phyloP scores from a whole-genome alignment of 352 stramenopile genomes.

The Phytophthora citrophthora region DNA sequence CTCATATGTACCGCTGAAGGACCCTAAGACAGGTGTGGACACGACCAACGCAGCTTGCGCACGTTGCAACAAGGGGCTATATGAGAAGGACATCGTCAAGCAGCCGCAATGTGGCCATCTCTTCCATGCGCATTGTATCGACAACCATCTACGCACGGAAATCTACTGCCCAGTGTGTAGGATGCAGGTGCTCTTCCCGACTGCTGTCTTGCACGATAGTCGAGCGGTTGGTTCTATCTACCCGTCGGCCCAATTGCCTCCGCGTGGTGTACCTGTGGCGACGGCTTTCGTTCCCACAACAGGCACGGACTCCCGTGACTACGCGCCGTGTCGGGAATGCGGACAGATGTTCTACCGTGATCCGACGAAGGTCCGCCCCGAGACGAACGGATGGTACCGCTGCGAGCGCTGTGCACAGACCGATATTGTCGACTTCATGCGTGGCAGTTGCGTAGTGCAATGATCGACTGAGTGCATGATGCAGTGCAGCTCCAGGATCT shows the following conservation, averaged over 20 bases:
- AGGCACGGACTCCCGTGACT: slow-evolving; percentile 44
- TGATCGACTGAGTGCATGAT: slow-evolving; percentile 19
- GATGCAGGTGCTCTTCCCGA: slow-evolving; percentile 65
- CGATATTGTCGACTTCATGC: slow-evolving; percentile 59
- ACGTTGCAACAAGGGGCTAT: slow-evolving; percentile 44
- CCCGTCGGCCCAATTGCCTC: slow-evolving; percentile 21
- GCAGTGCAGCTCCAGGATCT: background rate
- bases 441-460: slow-evolving; percentile 62
- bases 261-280: slow-evolving; percentile 26
- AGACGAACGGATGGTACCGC: slow-evolving; percentile 76
- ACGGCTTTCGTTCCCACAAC: slow-evolving; percentile 39
- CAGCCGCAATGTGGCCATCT: slow-evolving; percentile 61
- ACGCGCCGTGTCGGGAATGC: slow-evolving; percentile 67
- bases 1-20: slow-evolving; percentile 23
- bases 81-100: slow-evolving; percentile 53
- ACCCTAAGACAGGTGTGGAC: slow-evolving; percentile 20
- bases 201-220: slow-evolving; percentile 24
- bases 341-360: slow-evolving; percentile 72
- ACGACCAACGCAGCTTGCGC: slow-evolving; percentile 42
- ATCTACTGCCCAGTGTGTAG: slow-evolving; percentile 65
- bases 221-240: slow-evolving; percentile 20
- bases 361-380: slow-evolving; percentile 49
- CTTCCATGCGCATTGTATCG: slow-evolving; percentile 67
- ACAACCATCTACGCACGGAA: slow-evolving; percentile 54
- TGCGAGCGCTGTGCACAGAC: slow-evolving; percentile 60